Base-by-base conservation (phyloP, 164 flowering plant species). In the Berberis vulgaris region DNA sequence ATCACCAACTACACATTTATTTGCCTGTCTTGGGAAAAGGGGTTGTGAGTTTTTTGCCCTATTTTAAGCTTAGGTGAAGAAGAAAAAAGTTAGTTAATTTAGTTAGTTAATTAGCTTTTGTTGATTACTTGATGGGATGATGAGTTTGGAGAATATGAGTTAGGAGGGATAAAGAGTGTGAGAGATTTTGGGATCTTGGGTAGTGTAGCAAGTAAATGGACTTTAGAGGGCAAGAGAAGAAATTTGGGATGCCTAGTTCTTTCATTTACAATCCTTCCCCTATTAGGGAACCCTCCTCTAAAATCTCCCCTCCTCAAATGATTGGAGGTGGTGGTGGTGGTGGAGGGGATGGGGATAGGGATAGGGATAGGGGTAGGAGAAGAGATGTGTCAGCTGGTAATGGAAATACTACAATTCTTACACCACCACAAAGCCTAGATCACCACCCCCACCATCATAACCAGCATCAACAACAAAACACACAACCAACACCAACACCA, bases 181-280 rank as follows among this genome's bases (percentile, higher is more conserved):
- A 40, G 9, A 8, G 50, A 44, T 6, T 6, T 43, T 56, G 40
- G 42, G 3, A 13, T 56, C 50, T 50, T 45, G 64, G 26, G 26
- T 26, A 26, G 26, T 26, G 26, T 26, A 26, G 44, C 8, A 45
- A 52, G 12, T 60, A 49, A 57, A 79, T 82, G 83, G 81, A 80
- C 54, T 47, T 77, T 59, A 69, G 73, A 71, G 71, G 73, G 59
- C 77, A 72, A 1, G 67, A 67, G 41, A 67, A 59, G 68, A 71
- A 68, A 75, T 50, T 68, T 62, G 68, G 67, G 61, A 73, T 82
- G 76, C 74, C 74, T 70, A 72, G 57, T 65, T 69, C 76, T 9
- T 55, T 72, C 42, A 64, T 43, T 67, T 74, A 69, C 61, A 76
- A 57, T 62, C 71, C 69, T 54, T 54, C 69, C 45, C 57, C 70